Evolutionary conservation across 1,284 basidiomycete species (phyloP).

Genomic region (Marasmius oreades): DNA sequence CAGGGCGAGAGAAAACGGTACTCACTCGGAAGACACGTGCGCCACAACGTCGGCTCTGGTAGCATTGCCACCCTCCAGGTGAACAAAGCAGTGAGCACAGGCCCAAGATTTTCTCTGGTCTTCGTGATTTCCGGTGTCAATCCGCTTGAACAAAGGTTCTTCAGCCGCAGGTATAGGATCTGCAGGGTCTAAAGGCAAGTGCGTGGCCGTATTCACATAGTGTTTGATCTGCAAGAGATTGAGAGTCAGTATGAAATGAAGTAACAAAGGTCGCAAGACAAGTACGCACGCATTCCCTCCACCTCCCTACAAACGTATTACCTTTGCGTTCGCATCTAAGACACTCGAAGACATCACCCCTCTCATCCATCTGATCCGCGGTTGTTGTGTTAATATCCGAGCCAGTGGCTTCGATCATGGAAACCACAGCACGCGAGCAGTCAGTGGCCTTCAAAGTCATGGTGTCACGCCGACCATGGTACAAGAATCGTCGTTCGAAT

Average conservation of each 20-base stretch:
- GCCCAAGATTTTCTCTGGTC: not conserved
- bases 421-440: not conserved
- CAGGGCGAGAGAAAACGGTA: not conserved
- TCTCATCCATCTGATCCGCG: not conserved
- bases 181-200: not conserved
- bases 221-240: not conserved
- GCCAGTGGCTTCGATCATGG: not conserved
- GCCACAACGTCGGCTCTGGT: not conserved
- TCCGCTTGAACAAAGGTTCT: not conserved
- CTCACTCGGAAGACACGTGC: not conserved
- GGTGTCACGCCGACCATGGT: not conserved
- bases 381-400: not conserved
- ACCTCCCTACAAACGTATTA: not conserved
- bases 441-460: not conserved
- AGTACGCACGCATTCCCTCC: not conserved
- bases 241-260: not conserved
- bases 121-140: not conserved
- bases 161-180: too few relatives aligned
- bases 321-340: not conserved
- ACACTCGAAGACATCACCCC: not conserved
- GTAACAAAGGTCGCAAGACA: not conserved
- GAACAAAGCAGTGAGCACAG: not conserved
- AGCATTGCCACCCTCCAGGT: not conserved
- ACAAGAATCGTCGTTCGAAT: not conserved
- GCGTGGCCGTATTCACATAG: not conserved